phyloP scores from a whole-genome alignment of 345 rosid genomes.

The Brassica carinata region DNA sequence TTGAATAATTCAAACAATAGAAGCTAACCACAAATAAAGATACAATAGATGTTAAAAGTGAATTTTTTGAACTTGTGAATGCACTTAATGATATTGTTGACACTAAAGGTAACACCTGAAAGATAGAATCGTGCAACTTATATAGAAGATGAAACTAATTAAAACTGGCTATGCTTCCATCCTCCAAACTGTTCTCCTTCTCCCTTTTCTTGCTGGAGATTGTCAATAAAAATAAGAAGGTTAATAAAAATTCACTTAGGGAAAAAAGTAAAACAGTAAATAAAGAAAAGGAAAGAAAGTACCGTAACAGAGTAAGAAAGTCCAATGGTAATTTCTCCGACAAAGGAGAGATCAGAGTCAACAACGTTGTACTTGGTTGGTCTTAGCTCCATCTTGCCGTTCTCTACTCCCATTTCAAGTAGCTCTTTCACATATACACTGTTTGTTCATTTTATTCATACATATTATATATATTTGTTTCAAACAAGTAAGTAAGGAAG shows the following conservation, averaged over 20 bases:
- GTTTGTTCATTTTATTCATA: not conserved
- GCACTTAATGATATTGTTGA: conserved; percentile 13
- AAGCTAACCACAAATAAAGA: not conserved
- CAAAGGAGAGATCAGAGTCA: conserved; percentile 45
- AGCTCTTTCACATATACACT: conserved; percentile 80
- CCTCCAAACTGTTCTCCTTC: conserved; percentile 64
- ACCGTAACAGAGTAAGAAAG: conserved; percentile 48
- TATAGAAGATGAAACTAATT: conserved; percentile 13
- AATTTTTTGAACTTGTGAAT: not conserved
- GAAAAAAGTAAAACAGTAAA: not conserved
- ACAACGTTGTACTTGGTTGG: conserved; percentile 63
- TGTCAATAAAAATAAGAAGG: not conserved
- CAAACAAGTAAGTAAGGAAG: not conserved
- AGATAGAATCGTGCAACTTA: not conserved
- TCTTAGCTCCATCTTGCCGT: conserved; percentile 61
- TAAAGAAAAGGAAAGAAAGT: not conserved
- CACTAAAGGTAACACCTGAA: conserved; percentile 13
- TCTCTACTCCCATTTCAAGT: conserved; percentile 68
- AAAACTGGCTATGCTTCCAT: conserved; percentile 62
- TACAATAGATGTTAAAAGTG: not conserved
- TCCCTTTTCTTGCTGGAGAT: conserved; percentile 41
- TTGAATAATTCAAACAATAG: not conserved
- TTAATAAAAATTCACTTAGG: not conserved
- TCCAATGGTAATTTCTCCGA: conserved; percentile 76
- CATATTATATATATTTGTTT: not conserved